Base-by-base conservation (phyloP, 2,329 filamentous ascomycete genomes). In the Torrubiellomyces zombiae region DNA sequence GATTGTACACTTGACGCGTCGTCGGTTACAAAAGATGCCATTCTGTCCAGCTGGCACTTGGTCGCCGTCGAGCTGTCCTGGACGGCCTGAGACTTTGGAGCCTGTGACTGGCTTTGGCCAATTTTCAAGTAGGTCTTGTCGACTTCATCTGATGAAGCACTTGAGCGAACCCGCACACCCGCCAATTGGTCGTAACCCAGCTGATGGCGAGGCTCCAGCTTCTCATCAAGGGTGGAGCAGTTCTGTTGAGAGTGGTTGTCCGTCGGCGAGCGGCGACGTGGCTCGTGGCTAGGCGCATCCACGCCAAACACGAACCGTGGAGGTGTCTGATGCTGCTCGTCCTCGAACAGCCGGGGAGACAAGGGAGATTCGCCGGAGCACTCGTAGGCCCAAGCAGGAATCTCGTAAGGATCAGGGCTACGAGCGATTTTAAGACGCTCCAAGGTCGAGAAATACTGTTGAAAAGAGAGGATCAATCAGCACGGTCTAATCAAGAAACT, bases 371-470 rank as follows among this genome's bases (percentile, higher is more conserved):
- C 30, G n/a, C n/a, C n/a, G 14, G 32, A 29, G 25, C 18, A 40
- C 31, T 30, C 41, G 33, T 28, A 36, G 41, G 37, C 23, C 36
- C 21, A 25, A 38, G 23, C 37, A 34, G 34, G 42, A 28, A 31
- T 39, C 30, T 30, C 44, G 37, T 24, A 45, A 38, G 20, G 23
- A 51, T 51, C 43, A 14, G 39, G 33, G 20, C 38, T 36, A 38
- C 71, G 68, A 25, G 64, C 65, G 44, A 81, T 69, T 38, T 69
- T 67, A 30, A 78, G 59, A 29, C 75, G 66, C 49, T 82, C 76
- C 33, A 76, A 59, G 6, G 68, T 73, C 16, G 75, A 78, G 53
- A 81, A 80, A 53, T 77, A 80, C 67, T 81, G 45, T 20, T 26
- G 27, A 19, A 27, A 16, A 30, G 13, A 25, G 18, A 25, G 10